Percentiles rank a stretch among this genome's conserved stretches.
phyloP scores from a whole-genome alignment of 2,329 filamentous ascomycete species.

The Laburnicola sp. region DNA sequence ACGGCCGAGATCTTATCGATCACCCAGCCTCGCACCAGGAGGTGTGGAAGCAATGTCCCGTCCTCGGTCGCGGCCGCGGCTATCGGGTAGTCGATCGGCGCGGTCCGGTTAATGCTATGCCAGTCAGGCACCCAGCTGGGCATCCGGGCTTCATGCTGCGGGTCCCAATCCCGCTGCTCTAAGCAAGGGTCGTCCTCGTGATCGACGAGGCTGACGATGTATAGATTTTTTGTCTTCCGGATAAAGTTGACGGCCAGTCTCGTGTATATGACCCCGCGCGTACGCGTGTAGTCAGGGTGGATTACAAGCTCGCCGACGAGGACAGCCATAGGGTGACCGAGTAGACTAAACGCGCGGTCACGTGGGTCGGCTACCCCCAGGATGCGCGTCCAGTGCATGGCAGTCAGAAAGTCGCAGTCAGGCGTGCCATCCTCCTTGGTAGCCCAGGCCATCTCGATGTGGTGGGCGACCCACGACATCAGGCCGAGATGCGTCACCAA shows the following conservation, averaged over 20 bases:
- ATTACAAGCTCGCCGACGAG: background rate
- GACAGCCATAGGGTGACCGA: slow-evolving; percentile 3
- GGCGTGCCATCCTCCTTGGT: slow-evolving; percentile 1
- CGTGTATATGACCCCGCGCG: slow-evolving; percentile 3
- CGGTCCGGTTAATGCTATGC: too few species aligned
- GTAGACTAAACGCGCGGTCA: background rate
- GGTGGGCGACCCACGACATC: slow-evolving; percentile 1
- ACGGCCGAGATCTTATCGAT: too few species aligned
- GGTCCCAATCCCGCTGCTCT: background rate
- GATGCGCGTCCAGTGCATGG: slow-evolving; percentile 1
- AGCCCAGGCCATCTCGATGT: slow-evolving; percentile 1
- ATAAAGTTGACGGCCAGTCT: slow-evolving; percentile 2
- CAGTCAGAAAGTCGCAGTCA: slow-evolving; percentile 4
- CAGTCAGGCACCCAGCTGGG: slow-evolving; percentile 5
- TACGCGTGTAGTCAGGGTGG: slow-evolving; percentile 3
- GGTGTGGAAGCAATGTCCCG: too few species aligned
- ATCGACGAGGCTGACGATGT: slow-evolving; percentile 1
- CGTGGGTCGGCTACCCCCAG: slow-evolving; percentile 4
- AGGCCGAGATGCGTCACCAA: slow-evolving; percentile 4
- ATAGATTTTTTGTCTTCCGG: slow-evolving; percentile 3
- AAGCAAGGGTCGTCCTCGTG: background rate
- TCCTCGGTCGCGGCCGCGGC: too few species aligned
- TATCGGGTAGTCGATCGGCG: too few species aligned
- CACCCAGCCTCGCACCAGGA: too few species aligned
- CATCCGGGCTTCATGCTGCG: slow-evolving; percentile 1